phyloP scores from a whole-genome alignment of 2,329 filamentous ascomycete species.

The Fusarium solani-melongenae region DNA sequence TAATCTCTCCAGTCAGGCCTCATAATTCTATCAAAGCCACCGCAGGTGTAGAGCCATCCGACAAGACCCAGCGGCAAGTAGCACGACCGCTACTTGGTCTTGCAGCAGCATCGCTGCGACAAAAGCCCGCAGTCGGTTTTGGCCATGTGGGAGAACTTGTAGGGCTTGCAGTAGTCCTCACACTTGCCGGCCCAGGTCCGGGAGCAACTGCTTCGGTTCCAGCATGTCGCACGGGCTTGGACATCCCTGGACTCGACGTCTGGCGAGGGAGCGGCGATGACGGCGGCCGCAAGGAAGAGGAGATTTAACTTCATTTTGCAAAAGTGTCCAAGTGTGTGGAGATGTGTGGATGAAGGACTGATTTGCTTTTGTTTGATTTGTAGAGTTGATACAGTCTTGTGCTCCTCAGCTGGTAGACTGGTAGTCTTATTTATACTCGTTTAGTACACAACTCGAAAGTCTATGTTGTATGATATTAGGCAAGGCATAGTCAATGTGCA shows the following conservation, averaged over 20 bases:
- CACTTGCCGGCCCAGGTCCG: background rate
- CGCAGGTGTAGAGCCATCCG: background rate
- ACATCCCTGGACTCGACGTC: background rate
- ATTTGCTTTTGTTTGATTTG: background rate
- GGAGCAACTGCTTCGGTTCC: conserved; percentile 6
- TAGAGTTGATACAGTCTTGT: background rate
- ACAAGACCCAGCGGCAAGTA: background rate
- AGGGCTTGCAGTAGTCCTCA: conserved; percentile 10
- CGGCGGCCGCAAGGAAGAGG: background rate
- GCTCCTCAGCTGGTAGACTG: background rate
- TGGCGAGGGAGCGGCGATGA: conserved; percentile 6
- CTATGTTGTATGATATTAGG: background rate
- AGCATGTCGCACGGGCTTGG: conserved; percentile 2
- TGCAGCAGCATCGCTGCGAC: conserved; percentile 9
- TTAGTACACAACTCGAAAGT: fast-evolving
- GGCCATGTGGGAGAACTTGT: conserved; percentile 14
- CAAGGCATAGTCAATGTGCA: background rate
- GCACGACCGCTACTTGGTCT: background rate
- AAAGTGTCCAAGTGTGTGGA: background rate
- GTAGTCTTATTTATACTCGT: background rate
- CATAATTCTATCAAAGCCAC: background rate
- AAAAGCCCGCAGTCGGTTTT: conserved; percentile 2
- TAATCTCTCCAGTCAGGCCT: background rate
- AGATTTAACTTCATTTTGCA: conserved; percentile 2
- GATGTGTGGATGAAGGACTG: background rate